Conservation (phyloP, 495 filamentous ascomycete genomes). For the Annulohypoxylon nitens region DNA sequence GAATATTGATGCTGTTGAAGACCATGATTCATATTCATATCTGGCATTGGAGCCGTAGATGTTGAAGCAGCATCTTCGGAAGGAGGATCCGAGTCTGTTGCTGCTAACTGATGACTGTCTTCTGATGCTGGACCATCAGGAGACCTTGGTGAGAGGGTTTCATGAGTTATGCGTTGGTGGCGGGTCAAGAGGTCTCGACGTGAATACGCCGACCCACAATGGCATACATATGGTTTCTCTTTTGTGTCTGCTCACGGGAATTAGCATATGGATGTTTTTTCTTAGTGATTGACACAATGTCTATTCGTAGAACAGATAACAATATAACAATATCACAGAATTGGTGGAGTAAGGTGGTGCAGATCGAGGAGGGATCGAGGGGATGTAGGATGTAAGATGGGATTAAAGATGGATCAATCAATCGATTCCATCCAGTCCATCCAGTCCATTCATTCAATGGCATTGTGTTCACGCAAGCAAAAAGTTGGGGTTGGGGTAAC, state of each 20-base stretch:
- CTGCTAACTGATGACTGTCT: conserved; percentile 47
- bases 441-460: too few relatives aligned
- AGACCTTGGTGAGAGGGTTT: conserved; percentile 50
- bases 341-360: conserved; percentile 41
- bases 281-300: neutral
- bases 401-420: neutral
- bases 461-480: neutral
- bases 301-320: too few relatives aligned
- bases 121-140: conserved; percentile 50
- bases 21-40: conserved; percentile 43
- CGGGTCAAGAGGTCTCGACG: conserved; percentile 67
- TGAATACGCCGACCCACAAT: conserved; percentile 67
- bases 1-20: conserved; percentile 46
- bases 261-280: conserved; percentile 42
- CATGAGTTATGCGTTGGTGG: conserved; percentile 61
- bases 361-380: conserved; percentile 29
- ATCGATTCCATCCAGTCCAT: too few relatives aligned
- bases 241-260: conserved; percentile 60
- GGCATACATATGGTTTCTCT: conserved; percentile 68
- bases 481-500: conserved; percentile 52
- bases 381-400: conserved; percentile 9
- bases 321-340: neutral
- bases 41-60: conserved; percentile 39
- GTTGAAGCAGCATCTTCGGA: conserved; percentile 39
- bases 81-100: conserved; percentile 47